phyloP scores from a whole-genome alignment of 176 grass and related monocot species.

The Triticum dicoccoides region DNA sequence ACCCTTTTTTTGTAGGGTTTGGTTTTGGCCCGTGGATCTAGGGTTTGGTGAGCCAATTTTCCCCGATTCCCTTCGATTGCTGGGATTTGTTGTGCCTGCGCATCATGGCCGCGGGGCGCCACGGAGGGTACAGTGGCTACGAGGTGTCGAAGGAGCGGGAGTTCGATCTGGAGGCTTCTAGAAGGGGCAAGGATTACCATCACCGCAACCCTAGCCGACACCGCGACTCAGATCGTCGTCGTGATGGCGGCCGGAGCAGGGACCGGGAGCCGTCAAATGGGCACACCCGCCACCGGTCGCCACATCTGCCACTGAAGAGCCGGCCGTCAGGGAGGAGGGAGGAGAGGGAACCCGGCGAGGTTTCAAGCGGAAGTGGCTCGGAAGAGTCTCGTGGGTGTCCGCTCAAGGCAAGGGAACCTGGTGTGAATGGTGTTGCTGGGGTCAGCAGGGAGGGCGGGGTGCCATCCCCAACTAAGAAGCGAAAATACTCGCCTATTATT shows the following conservation, averaged over 20 bases:
- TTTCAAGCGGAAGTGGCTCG: slow-evolving; percentile 52
- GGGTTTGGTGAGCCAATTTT: not conserved
- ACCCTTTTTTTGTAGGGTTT: slow-evolving; percentile 14
- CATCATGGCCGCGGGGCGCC: slow-evolving; percentile 42
- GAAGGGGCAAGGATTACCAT: slow-evolving; percentile 40
- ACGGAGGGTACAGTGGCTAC: slow-evolving; percentile 28
- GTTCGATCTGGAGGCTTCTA: slow-evolving; percentile 27
- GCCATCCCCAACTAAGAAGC: slow-evolving; percentile 44
- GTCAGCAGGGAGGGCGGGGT: slow-evolving; percentile 8
- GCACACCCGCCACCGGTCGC: slow-evolving; percentile 17
- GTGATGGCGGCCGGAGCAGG: slow-evolving; percentile 9
- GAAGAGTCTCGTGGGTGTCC: slow-evolving; percentile 36
- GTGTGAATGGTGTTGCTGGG: slow-evolving; percentile 6
- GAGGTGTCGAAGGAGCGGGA: slow-evolving; percentile 40
- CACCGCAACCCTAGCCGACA: not conserved
- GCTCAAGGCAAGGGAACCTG: slow-evolving; percentile 7
- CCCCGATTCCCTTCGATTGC: not conserved
- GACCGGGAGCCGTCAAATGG: slow-evolving; percentile 9
- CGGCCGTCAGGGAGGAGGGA: slow-evolving; percentile 7
- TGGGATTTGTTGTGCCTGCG: not conserved
- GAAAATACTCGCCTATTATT: slow-evolving; percentile 63
- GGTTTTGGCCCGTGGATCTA: slow-evolving; percentile 18
- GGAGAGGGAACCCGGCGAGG: slow-evolving; percentile 66
- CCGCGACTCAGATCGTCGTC: slow-evolving; percentile 5
- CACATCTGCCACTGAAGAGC: slow-evolving; percentile 11